Evolutionary conservation across 78 protist species (phyloP).

Genomic region (Dictyostelium discoideum): DNA sequence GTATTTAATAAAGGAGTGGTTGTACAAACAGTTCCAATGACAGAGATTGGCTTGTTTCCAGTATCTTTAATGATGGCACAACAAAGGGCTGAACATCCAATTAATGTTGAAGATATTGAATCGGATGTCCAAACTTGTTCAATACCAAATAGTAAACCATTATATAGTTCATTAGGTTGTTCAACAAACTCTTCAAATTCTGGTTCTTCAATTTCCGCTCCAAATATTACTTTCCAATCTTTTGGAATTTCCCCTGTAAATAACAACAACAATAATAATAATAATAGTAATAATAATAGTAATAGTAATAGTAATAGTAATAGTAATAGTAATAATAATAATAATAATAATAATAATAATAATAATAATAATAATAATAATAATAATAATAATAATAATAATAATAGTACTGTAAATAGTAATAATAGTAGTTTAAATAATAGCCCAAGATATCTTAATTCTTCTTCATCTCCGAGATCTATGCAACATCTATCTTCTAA

Average conservation of each 20-base stretch:
- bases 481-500: neutral
- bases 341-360: neutral
- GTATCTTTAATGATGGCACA: neutral
- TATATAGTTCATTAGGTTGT: neutral
- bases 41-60: neutral
- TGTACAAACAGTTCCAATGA: neutral
- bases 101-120: neutral
- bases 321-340: neutral
- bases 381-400: slow-evolving; percentile 8
- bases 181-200: slow-evolving; percentile 7
- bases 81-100: neutral
- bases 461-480: neutral
- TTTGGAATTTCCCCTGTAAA: neutral
- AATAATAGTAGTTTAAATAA: slow-evolving; percentile 23
- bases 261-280: neutral
- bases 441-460: neutral
- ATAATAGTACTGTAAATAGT: neutral
- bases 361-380: neutral
- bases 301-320: neutral
- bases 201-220: neutral
- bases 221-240: neutral
- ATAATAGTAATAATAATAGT: slow-evolving; percentile 4
- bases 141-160: neutral
- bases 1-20: neutral
- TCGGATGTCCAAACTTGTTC: neutral